phyloP scores from a whole-genome alignment of 805 yeast species.

The Lachancea mirantina region DNA sequence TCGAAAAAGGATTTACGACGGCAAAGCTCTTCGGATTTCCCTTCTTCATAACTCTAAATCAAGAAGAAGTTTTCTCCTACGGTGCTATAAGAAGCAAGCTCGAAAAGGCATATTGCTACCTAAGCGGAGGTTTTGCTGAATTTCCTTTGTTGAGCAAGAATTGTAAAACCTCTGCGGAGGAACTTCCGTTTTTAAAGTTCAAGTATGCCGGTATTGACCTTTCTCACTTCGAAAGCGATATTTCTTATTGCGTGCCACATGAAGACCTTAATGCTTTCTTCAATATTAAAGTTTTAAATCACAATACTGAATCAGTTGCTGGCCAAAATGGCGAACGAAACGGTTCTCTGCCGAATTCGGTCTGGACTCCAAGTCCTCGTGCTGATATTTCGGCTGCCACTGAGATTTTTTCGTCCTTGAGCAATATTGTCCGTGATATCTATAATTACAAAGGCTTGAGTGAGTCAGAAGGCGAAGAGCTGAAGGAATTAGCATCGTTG shows the following conservation, averaged over 20 bases:
- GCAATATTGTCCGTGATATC: constrained; percentile 19
- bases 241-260: constrained; percentile 13
- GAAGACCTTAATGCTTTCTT: constrained; percentile 12
- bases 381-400: constrained; percentile 12
- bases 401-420: constrained; percentile 13
- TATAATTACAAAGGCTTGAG: constrained; percentile 15
- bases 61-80: constrained; percentile 48
- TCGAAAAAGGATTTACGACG: constrained; percentile 34
- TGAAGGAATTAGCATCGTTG: constrained; percentile 4
- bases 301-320: not conserved
- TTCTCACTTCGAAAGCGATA: constrained; percentile 15
- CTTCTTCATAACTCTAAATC: constrained; percentile 53
- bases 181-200: constrained; percentile 32
- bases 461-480: constrained; percentile 1
- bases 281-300: constrained; percentile 15
- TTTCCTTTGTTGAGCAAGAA: constrained; percentile 28
- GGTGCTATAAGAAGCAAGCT: constrained; percentile 53
- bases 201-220: constrained; percentile 20
- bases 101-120: constrained; percentile 40
- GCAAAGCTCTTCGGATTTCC: constrained; percentile 67
- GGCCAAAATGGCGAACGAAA: constrained; percentile 1
- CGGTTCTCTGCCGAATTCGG: not conserved
- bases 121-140: constrained; percentile 37
- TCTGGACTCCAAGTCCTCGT: constrained; percentile 24
- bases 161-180: constrained; percentile 19